phyloP scores from a whole-genome alignment of 1,284 basidiomycete species.

The Ganoderma resinaceum region DNA sequence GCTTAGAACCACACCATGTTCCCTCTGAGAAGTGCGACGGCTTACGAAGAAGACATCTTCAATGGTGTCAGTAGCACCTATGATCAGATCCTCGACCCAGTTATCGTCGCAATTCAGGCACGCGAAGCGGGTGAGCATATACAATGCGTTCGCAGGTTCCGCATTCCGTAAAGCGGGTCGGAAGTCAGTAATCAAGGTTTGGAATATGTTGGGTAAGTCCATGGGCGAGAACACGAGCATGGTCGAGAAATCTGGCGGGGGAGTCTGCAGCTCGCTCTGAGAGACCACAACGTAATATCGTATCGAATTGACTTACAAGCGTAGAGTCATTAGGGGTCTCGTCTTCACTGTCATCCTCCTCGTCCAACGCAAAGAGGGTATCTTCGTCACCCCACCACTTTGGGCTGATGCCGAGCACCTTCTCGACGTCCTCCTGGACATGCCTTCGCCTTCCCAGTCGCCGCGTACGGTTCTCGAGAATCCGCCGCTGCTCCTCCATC shows the following conservation, averaged over 20 bases:
- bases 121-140: slow-evolving; percentile 88
- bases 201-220: slow-evolving; percentile 79
- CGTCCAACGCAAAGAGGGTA: slow-evolving; percentile 44
- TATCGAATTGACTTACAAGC: slow-evolving; percentile 53
- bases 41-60: slow-evolving; percentile 92
- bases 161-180: slow-evolving; percentile 71
- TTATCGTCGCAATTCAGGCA: slow-evolving; percentile 84
- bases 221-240: slow-evolving; percentile 93
- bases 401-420: slow-evolving; percentile 59
- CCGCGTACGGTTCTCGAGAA: slow-evolving; percentile 63
- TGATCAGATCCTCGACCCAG: slow-evolving; percentile 92
- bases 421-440: slow-evolving; percentile 61
- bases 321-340: slow-evolving; percentile 51
- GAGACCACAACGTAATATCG: slow-evolving; percentile 22
- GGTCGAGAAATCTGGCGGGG: slow-evolving; percentile 72
- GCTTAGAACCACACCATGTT: slow-evolving; percentile 7
- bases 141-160: slow-evolving; percentile 85
- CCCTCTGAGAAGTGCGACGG: slow-evolving; percentile 24
- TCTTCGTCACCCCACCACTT: slow-evolving; percentile 71
- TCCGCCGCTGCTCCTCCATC: slow-evolving; percentile 67
- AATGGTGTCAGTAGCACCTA: slow-evolving; percentile 90
- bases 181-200: slow-evolving; percentile 80
- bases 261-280: slow-evolving; percentile 57
- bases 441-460: slow-evolving; percentile 59
- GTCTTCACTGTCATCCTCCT: slow-evolving; percentile 54